Percentiles rank a stretch among this genome's conserved stretches.
Conservation (phyloP, 345 rosid species). For the Brassica cretica region DNA sequence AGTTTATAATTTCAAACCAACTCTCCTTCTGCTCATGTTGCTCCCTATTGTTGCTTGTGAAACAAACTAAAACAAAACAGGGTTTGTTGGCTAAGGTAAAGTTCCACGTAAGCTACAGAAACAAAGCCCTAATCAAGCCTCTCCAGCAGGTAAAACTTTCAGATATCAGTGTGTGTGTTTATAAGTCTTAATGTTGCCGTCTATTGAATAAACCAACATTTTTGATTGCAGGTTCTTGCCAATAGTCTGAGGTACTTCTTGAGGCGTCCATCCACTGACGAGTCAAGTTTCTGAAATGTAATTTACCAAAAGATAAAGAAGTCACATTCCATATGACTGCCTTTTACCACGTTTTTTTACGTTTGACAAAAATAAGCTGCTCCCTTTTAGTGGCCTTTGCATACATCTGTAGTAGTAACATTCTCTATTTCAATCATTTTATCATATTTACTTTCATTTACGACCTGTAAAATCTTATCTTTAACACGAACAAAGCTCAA, state of each 20-base stretch:
- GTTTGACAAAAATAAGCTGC: slow-evolving; percentile 36
- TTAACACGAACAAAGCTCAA: slow-evolving; percentile 11
- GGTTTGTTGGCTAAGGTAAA: slow-evolving; percentile 95
- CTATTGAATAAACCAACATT: background rate
- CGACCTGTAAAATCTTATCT: background rate
- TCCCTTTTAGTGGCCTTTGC: slow-evolving; percentile 11
- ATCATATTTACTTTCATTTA: slow-evolving; percentile 19
- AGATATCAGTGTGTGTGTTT: too few species aligned
- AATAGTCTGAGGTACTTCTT: slow-evolving; percentile 77
- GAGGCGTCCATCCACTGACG: slow-evolving; percentile 80
- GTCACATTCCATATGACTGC: slow-evolving; percentile 1
- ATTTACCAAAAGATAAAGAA: background rate
- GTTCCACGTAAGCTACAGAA: slow-evolving; percentile 90
- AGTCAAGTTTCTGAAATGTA: slow-evolving; percentile 59
- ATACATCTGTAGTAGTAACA: slow-evolving; percentile 34
- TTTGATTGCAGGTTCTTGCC: slow-evolving; percentile 56
- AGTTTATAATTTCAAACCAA: background rate
- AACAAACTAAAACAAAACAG: slow-evolving; percentile 38
- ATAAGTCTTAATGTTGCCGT: background rate
- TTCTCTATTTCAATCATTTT: background rate
- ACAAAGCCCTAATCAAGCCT: slow-evolving; percentile 82
- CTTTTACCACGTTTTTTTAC: background rate
- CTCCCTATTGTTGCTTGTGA: slow-evolving; percentile 6
- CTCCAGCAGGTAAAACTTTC: slow-evolving; percentile 69
- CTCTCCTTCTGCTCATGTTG: background rate